phyloP scores from a whole-genome alignment of 2,329 filamentous ascomycete species.

The Beauveria brongniartii region DNA sequence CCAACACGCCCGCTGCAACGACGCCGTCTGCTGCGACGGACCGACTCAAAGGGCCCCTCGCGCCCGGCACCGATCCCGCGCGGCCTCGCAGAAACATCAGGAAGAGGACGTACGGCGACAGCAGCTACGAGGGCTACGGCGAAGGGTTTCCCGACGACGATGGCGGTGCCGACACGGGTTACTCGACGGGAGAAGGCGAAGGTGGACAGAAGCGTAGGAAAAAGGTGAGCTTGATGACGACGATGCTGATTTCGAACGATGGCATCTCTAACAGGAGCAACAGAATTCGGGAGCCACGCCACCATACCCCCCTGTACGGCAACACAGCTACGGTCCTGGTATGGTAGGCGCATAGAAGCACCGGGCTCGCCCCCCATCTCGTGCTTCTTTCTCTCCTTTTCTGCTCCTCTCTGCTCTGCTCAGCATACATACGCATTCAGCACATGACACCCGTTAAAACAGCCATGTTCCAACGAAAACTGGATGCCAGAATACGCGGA shows the following conservation, averaged over 20 bases:
- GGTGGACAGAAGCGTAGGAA: constrained; percentile 58
- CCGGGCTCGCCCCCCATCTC: not conserved
- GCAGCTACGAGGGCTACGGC: constrained; percentile 65
- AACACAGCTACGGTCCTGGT: constrained; percentile 49
- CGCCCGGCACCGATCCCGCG: constrained; percentile 35
- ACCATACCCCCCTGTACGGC: constrained; percentile 36
- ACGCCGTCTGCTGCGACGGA: constrained; percentile 24
- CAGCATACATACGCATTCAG: not conserved
- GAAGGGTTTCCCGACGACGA: constrained; percentile 66
- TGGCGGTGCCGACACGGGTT: constrained; percentile 46
- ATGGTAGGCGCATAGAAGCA: constrained; percentile 46
- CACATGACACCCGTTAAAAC: not conserved
- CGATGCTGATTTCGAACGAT: too few species aligned
- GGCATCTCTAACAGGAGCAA: constrained; percentile 3
- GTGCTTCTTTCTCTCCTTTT: not conserved
- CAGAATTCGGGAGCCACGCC: constrained; percentile 40
- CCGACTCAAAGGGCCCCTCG: constrained; percentile 31
- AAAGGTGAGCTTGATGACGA: constrained; percentile 40
- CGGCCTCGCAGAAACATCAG: constrained; percentile 59
- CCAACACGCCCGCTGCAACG: constrained; percentile 40
- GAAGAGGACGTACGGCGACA: constrained; percentile 69
- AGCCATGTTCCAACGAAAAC: not conserved
- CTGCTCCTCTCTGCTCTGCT: not conserved
- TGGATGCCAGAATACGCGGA: not conserved
- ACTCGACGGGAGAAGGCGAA: constrained; percentile 66